These are phyloP conservation scores for Penicillium aurantiogriseum DNA, from an alignment of 2,329 filamentous ascomycete species.

Conservation along the genomic window DNA sequence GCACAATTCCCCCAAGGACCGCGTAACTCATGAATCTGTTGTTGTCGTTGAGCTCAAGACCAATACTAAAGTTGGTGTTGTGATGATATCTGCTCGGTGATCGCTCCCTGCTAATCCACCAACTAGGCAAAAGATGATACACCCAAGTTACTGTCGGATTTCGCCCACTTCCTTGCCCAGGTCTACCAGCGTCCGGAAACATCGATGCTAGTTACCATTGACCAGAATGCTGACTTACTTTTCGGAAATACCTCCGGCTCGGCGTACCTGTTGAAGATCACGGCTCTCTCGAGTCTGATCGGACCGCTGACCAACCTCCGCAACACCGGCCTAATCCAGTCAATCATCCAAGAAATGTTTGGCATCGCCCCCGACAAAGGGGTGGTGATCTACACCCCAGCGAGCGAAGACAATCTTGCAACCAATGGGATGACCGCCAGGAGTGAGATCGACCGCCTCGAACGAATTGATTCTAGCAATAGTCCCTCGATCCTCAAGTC, in stretches of 20 bases:
- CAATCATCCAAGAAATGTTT: conserved; percentile 69
- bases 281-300: conserved; percentile 66
- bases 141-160: conserved; percentile 68
- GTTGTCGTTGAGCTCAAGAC: conserved; percentile 65
- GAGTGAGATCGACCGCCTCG: conserved; percentile 63
- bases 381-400: conserved; percentile 68
- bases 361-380: conserved; percentile 66
- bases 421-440: conserved; percentile 68
- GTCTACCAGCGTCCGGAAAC: conserved; percentile 73
- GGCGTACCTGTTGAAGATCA: conserved; percentile 74
- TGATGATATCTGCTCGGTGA: background rate
- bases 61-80: conserved; percentile 59
- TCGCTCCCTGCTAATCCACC: conserved; percentile 18
- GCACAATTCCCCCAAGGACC: conserved; percentile 43
- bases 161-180: conserved; percentile 69
- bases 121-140: conserved; percentile 67
- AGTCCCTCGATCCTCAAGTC: conserved; percentile 43
- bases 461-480: conserved; percentile 45
- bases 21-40: conserved; percentile 55
- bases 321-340: conserved; percentile 74
- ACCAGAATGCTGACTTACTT: conserved; percentile 71
- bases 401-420: conserved; percentile 70
- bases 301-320: conserved; percentile 75
- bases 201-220: conserved; percentile 72
- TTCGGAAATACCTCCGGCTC: conserved; percentile 74